Evolutionary conservation across 1,284 basidiomycete genomes (phyloP), one percentile per base, ranked within the genome.

Genomic region (Naganishia liquefaciens): DNA sequence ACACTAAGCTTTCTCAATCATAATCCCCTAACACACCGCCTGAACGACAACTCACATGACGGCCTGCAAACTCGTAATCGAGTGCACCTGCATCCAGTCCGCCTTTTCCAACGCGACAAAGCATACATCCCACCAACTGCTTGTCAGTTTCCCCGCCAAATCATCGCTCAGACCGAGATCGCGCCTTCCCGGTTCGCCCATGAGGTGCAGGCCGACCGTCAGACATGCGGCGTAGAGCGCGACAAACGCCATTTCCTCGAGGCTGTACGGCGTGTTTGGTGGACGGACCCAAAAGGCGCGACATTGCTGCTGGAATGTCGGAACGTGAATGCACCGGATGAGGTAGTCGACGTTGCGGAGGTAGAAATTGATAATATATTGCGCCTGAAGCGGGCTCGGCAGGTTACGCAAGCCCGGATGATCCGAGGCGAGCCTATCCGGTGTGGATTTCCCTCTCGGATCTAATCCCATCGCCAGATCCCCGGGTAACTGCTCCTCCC

Each of bases 11-110:
- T 23, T 5, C 5, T 23, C 51, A 23, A 19, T 33, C n/a, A n/a
- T 21, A 50, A 15, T 33, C 17, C 21, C 21, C 21, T 44, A 11
- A n/a, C n/a, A n/a, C n/a, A 1, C 37, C 5, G 4, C 19, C 6
- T n/a, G 23, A 28, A 13, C 19, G 0, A 37, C 25, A 6, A 54
- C 68, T 64, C 61, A 70, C 69, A 71, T 69, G 39, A 71, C 67
- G 1, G 70, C 64, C 62, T 71, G 70, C 28, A 67, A 58, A 23
- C 62, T 63, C 15, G 67, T 66, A 13, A 71, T 68, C n/a, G 66
- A 65, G 64, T 71, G 70, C 28, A 69, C 65, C 57, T 71, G 70
- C 69, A 71, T 70, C 70, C 70, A 71, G 44, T 71, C 70, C 37
- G 64, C 67, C 25, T 68, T 70, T 43, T 69, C 70, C 60, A 71